Evolutionary conservation across 768 basidiomycete species (phyloP).

Genomic region (Kondoa malvinella): DNA sequence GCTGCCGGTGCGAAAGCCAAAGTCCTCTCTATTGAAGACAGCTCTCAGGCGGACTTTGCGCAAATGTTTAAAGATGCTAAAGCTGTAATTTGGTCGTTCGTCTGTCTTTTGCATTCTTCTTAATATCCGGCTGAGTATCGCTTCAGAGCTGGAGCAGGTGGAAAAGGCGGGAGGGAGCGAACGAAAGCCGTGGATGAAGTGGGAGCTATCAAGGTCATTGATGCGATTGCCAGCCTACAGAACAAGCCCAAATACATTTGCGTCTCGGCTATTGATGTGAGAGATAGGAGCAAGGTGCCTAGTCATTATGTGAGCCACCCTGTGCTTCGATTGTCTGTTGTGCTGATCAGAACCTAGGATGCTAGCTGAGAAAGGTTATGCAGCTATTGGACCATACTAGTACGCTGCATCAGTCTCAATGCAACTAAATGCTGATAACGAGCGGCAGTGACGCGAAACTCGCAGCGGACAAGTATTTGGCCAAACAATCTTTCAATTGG

Average conservation of each 20-base stretch:
- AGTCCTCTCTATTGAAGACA: constrained; percentile 45
- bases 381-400: not conserved
- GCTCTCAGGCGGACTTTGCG: constrained; percentile 38
- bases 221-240: not conserved
- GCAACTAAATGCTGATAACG: constrained; percentile 16
- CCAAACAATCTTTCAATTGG: constrained; percentile 45
- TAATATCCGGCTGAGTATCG: no score
- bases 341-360: not conserved
- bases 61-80: constrained; percentile 35
- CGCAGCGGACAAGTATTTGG: constrained; percentile 36
- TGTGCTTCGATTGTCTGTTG: not conserved
- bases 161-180: constrained; percentile 38
- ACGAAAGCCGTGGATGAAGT: constrained; percentile 46
- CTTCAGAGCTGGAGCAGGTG: constrained; percentile 42
- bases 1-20: constrained; percentile 37
- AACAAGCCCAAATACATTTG: constrained; percentile 22
- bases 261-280: constrained; percentile 45
- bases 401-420: not conserved
- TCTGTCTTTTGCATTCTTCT: not conserved
- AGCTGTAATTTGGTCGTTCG: constrained; percentile 32
- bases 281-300: constrained; percentile 41
- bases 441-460: constrained; percentile 35
- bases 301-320: constrained; percentile 39
- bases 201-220: constrained; percentile 45
- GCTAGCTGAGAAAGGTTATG: not conserved